Evolutionary conservation across 345 rosid genomes (phyloP).

Genomic region (Eucalyptus urophylla): DNA sequence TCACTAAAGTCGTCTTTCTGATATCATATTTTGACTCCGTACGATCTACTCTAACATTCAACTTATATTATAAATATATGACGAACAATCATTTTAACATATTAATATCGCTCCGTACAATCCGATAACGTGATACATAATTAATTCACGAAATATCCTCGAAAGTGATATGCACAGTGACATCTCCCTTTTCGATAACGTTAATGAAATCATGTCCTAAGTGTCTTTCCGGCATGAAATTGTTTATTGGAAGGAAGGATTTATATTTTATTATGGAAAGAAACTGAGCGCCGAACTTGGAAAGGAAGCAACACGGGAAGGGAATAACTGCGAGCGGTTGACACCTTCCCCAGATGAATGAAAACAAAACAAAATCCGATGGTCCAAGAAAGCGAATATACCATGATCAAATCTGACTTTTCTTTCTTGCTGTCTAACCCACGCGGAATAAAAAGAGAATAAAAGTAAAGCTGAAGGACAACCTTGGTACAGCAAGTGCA

Average conservation of each 20-base stretch:
- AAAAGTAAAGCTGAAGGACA: background rate
- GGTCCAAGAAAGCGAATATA: background rate
- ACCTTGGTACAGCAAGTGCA: background rate
- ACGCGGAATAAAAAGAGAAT: background rate
- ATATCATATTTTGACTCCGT: background rate
- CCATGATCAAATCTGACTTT: background rate
- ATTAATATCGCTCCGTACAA: background rate
- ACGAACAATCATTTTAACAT: background rate
- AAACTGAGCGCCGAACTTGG: background rate
- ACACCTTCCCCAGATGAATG: background rate
- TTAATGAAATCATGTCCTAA: background rate
- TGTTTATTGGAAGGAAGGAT: background rate
- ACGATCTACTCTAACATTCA: background rate
- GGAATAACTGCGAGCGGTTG: background rate
- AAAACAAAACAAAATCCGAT: background rate
- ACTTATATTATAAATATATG: background rate
- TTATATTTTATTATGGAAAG: background rate
- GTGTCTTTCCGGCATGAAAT: background rate
- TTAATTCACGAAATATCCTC: background rate
- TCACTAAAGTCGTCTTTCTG: background rate
- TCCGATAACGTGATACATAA: accelerated
- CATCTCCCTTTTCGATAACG: background rate
- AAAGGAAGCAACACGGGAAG: background rate
- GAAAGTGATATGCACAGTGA: background rate
- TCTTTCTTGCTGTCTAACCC: background rate